Base-by-base conservation (phyloP, 768 basidiomycete species). In the Fomitopsis serialis region DNA sequence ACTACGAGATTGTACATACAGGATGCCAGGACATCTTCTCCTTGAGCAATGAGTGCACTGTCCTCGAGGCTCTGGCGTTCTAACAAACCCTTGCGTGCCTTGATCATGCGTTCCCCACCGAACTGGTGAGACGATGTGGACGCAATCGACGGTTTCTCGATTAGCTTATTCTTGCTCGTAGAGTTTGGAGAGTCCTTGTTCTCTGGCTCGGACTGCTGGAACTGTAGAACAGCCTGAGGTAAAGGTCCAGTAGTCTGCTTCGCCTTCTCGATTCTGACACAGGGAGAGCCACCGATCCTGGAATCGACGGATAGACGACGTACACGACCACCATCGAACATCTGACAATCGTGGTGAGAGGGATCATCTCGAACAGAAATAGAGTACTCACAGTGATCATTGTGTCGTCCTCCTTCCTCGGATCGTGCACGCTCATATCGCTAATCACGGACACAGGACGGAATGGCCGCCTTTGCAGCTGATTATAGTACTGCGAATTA, bases 291-390 rank as follows among this genome's bases (percentile, higher is more conserved):
- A n/a, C 84, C 81, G 17, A 87, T 80, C 46, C 78, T 70, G 0
- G 85, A 85, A 12, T 78, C 81, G 10, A 88, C 72, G 0, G 89
- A 89, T 12, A 75, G 70, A 29, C 88, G 81, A 27, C 84, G 81
- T 48, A 87, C 81, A 50, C 81, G 85, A 2, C 85, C 88, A 50
- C 87, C 89, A 46, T 85, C 89, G 32, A 91, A 70, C 88, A 92
- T 90, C 85, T 89, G 36, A 23, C 37, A 54, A 24, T 54, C 49
- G 56, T 50, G 21, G 46, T 25, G 52, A 42, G 64, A 45, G 42
- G 24, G 24, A 36, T 48, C 29, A 3, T 11, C 3, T 15, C 8
- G 25, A 44, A 21, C 22, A 44, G 25, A 29, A 10, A 25, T n/a
- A 40, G 22, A 3, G 6, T 2, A 57, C 83, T 63, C 66, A 89